These are phyloP conservation scores for Scutellaria barbata DNA, from an alignment of 257 asterid species.

Conservation along the genomic window DNA sequence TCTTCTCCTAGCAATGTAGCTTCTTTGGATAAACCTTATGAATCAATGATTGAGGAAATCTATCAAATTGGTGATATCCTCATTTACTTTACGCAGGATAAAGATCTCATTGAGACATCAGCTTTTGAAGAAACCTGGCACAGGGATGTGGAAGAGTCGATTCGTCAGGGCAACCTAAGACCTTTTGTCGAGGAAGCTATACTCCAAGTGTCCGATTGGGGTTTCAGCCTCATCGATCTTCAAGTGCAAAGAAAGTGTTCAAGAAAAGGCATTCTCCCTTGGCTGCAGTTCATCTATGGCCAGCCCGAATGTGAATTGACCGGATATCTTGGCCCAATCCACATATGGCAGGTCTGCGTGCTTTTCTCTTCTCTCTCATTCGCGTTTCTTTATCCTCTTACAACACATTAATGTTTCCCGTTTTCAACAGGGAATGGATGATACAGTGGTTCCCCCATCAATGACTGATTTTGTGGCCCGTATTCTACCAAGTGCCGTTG, in stretches of 20 bases:
- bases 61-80: background rate
- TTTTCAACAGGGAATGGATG: slow-evolving; percentile 74
- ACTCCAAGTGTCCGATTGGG: slow-evolving; percentile 89
- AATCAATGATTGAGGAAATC: background rate
- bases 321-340: slow-evolving; percentile 92
- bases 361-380: background rate
- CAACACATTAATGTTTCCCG: background rate
- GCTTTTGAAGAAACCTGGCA: slow-evolving; percentile 76
- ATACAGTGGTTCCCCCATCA: slow-evolving; percentile 70
- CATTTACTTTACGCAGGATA: slow-evolving; percentile 52
- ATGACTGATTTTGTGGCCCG: slow-evolving; percentile 68
- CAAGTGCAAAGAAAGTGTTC: slow-evolving; percentile 66
- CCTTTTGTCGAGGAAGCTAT: slow-evolving; percentile 84
- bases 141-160: slow-evolving; percentile 85
- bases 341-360: slow-evolving; percentile 82
- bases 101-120: slow-evolving; percentile 47
- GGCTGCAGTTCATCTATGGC: slow-evolving; percentile 69
- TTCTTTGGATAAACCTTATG: background rate
- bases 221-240: slow-evolving; percentile 73
- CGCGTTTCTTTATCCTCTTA: background rate
- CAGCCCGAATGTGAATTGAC: slow-evolving; percentile 66
- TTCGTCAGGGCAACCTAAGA: slow-evolving; percentile 62
- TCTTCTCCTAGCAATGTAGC: slow-evolving; percentile 5
- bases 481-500: slow-evolving; percentile 58
- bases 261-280: slow-evolving; percentile 60